Percentiles rank a stretch among this genome's conserved stretches.
Evolutionary conservation across 345 rosid species (phyloP).

Genomic region (Lepidium didymum): DNA sequence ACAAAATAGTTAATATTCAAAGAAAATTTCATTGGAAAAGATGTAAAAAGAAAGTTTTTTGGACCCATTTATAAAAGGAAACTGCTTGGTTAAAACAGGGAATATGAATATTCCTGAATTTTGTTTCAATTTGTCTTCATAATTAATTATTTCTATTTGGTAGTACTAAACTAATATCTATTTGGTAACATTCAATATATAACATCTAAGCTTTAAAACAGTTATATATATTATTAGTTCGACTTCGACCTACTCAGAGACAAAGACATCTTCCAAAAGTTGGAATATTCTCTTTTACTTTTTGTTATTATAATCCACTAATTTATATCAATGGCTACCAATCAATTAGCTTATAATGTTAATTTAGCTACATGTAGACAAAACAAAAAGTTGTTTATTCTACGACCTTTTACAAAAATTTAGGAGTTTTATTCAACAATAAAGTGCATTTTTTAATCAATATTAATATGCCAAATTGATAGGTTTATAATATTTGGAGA

Average conservation of each 20-base stretch:
- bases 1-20: background rate
- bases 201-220: constrained; percentile 6
- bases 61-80: background rate
- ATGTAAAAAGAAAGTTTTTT: background rate
- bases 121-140: background rate
- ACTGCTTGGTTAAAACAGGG: background rate
- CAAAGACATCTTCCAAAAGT: constrained; percentile 28
- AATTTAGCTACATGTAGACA: background rate
- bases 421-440: background rate
- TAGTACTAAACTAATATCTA: no score
- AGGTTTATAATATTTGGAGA: no score
- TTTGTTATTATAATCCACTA: constrained; percentile 17
- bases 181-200: constrained; percentile 14
- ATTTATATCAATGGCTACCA: background rate
- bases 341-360: background rate
- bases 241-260: constrained; percentile 22
- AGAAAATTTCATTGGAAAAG: constrained; percentile 1
- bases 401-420: background rate
- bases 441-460: background rate
- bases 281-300: constrained; percentile 25
- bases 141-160: background rate
- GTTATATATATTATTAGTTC: background rate
- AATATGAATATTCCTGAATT: background rate
- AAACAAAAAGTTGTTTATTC: background rate
- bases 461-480: no score